Percentiles rank a stretch among this genome's conserved stretches.
Conservation (phyloP, 78 protist species). For the Cavenderia fasciculata region DNA sequence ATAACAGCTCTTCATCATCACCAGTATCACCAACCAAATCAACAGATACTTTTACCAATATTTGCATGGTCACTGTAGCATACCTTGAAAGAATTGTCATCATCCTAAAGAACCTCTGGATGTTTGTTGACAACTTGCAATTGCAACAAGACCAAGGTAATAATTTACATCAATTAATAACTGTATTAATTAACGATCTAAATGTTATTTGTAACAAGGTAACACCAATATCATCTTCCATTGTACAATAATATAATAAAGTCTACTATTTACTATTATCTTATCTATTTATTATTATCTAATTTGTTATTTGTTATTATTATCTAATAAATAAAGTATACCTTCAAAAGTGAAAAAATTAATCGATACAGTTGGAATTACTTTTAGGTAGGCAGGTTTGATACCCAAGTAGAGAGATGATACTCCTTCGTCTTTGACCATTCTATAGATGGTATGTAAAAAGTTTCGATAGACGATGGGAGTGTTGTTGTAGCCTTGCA, state of each 20-base stretch:
- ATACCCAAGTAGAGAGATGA: conserved; percentile 36
- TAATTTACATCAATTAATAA: neutral
- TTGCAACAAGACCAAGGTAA: neutral
- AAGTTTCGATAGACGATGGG: conserved; percentile 15
- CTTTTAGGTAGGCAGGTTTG: conserved; percentile 64
- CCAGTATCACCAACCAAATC: too few species aligned
- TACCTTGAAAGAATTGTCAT: too few species aligned
- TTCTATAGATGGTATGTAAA: conserved; percentile 6
- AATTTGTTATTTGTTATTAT: neutral
- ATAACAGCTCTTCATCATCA: too few species aligned
- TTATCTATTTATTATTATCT: too few species aligned
- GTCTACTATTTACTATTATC: too few species aligned
- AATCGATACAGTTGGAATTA: conserved; percentile 61
- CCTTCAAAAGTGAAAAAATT: conserved; percentile 46
- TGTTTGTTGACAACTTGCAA: neutral
- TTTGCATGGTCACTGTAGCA: too few species aligned
- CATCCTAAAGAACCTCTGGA: too few species aligned
- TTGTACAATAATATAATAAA: too few species aligned
- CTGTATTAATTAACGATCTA: too few species aligned
- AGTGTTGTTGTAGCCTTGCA: neutral
- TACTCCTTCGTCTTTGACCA: conserved; percentile 44
- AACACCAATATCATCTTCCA: too few species aligned
- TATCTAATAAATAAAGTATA: neutral
- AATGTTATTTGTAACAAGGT: too few species aligned
- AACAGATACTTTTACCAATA: too few species aligned